Evolutionary conservation across 2,329 filamentous ascomycete species (phyloP).

Genomic region (Trichoderma brevicompactum): DNA sequence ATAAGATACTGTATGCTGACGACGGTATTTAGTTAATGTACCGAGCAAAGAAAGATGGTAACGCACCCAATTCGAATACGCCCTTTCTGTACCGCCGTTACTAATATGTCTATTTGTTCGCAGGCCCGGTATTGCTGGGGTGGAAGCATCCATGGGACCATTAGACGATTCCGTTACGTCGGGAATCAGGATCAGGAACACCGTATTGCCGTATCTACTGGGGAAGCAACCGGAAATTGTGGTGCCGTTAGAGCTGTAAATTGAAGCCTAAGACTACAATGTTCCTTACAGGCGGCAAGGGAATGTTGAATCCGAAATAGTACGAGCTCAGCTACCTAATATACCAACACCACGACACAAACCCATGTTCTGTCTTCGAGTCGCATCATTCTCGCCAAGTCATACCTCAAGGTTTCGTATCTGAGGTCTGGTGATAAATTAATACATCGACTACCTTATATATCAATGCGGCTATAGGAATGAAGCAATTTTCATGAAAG

Average conservation of each 20-base stretch:
- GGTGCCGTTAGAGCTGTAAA: not conserved
- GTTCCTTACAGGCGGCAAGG: not conserved
- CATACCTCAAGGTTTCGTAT: not conserved
- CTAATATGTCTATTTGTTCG: constrained; percentile 4
- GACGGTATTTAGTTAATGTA: constrained; percentile 24
- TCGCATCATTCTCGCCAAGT: not conserved
- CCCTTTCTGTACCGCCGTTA: not conserved
- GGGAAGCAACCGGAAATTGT: not conserved
- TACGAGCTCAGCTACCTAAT: constrained; percentile 7
- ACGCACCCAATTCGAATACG: not conserved
- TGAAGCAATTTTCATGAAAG: no score
- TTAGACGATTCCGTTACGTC: constrained; percentile 3
- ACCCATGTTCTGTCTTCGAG: not conserved
- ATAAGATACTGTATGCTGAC: constrained; percentile 9
- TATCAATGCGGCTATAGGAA: no score
- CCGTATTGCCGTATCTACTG: not conserved
- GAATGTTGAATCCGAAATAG: not conserved
- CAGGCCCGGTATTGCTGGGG: constrained; percentile 27
- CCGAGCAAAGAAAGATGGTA: constrained; percentile 30
- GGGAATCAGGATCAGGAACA: not conserved
- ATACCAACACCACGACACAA: not conserved
- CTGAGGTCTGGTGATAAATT: no score
- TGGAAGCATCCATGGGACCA: constrained; percentile 31
- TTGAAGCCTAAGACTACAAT: not conserved
- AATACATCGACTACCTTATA: not conserved